Evolutionary conservation across 164 flowering plant genomes (phyloP).

Genomic region (Annona cherimola): DNA sequence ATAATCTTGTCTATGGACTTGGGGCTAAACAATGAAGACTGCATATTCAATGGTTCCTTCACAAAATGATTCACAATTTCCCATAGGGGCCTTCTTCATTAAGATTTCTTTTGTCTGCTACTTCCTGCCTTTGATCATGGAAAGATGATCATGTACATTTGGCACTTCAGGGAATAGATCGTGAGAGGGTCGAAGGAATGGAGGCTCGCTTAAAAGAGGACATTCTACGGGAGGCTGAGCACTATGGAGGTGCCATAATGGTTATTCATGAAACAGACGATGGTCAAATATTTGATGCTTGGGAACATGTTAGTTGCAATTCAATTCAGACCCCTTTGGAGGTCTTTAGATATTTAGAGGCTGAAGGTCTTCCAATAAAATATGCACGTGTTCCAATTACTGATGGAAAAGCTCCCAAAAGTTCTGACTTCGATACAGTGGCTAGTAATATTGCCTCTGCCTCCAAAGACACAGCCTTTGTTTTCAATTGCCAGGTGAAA

Average conservation of each 20-base stretch:
- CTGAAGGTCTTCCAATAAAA: slow-evolving; percentile 76
- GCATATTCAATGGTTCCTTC: background rate
- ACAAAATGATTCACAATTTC: background rate
- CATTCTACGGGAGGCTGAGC: slow-evolving; percentile 78
- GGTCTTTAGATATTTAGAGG: slow-evolving; percentile 67
- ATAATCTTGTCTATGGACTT: background rate
- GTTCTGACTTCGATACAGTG: slow-evolving; percentile 85
- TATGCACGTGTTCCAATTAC: slow-evolving; percentile 98
- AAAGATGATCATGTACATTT: background rate
- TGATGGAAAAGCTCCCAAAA: slow-evolving; percentile 98
- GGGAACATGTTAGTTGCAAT: slow-evolving; percentile 75
- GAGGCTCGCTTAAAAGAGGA: slow-evolving; percentile 91
- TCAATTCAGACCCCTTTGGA: slow-evolving; percentile 83
- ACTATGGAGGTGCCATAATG: slow-evolving; percentile 82
- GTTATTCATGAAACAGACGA: slow-evolving; percentile 90
- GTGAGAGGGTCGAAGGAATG: slow-evolving; percentile 92
- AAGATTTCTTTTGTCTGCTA: background rate
- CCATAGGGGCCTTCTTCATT: background rate
- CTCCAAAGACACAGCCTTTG: slow-evolving; percentile 75
- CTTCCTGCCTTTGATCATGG: background rate
- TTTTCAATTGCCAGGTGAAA: slow-evolving; percentile 92
- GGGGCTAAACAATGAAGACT: background rate
- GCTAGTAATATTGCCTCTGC: slow-evolving; percentile 78
- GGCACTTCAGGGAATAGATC: slow-evolving; percentile 70
- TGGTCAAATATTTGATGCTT: slow-evolving; percentile 84